Conservation (phyloP, 805 yeast species). For the Pichia manshurica region DNA sequence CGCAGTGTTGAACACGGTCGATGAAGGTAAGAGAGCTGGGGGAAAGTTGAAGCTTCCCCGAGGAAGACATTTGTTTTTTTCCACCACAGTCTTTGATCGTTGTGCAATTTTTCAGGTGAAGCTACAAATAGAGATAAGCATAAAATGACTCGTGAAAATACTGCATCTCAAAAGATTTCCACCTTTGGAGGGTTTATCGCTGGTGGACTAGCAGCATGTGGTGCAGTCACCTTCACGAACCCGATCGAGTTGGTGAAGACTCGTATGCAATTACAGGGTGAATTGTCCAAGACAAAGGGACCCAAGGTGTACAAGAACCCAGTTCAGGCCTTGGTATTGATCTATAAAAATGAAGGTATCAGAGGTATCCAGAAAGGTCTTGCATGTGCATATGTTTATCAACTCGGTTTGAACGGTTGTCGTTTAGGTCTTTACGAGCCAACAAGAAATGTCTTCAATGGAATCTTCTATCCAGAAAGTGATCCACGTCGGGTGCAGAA, state of each 20-base stretch:
- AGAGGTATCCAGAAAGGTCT: slow-evolving; percentile 87
- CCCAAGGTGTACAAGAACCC: slow-evolving; percentile 70
- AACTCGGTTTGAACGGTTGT: slow-evolving; percentile 87
- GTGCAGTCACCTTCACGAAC: slow-evolving; percentile 94
- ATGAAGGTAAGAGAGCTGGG: too few relatives aligned
- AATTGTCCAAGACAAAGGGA: slow-evolving; percentile 49
- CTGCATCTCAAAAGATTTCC: slow-evolving; percentile 53
- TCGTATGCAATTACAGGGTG: slow-evolving; percentile 96
- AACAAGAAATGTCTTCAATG: slow-evolving; percentile 54
- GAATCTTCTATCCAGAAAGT: slow-evolving; percentile 43
- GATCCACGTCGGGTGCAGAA: slow-evolving; percentile 47
- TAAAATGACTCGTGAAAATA: not conserved
- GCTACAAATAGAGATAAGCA: not conserved
- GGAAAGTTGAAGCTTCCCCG: too few relatives aligned
- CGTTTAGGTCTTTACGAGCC: slow-evolving; percentile 95
- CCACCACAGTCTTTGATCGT: too few relatives aligned
- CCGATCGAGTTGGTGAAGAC: slow-evolving; percentile 95
- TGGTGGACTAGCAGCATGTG: slow-evolving; percentile 94
- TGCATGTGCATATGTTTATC: slow-evolving; percentile 83
- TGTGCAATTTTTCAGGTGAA: too few relatives aligned
- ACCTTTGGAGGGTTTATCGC: slow-evolving; percentile 79
- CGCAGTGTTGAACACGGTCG: too few relatives aligned
- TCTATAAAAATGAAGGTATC: slow-evolving; percentile 76
- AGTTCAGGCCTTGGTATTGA: slow-evolving; percentile 70
- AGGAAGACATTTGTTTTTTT: too few relatives aligned